These are phyloP conservation scores for Solanum peruvianum DNA, from an alignment of 257 asterid genomes.

Conservation along the genomic window DNA sequence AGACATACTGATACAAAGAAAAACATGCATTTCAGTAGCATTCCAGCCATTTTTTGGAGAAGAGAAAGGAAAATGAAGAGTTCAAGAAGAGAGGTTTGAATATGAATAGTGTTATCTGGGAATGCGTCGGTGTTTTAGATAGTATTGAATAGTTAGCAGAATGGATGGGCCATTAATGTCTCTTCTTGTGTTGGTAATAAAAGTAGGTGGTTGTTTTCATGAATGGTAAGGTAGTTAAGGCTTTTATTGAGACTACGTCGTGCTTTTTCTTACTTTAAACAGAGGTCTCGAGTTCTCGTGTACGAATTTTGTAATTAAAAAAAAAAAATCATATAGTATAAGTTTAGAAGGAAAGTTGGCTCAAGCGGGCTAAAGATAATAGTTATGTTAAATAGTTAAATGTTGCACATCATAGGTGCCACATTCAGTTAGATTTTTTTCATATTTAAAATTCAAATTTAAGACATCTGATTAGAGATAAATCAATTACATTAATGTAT, in stretches of 20 bases:
- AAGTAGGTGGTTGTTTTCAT: conserved; percentile 63
- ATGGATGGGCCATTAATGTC: neutral
- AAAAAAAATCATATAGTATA: too few species aligned
- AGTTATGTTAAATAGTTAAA: neutral
- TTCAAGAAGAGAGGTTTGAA: neutral
- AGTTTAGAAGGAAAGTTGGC: neutral
- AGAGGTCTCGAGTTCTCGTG: fast-evolving
- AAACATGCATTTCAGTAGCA: conserved; percentile 20
- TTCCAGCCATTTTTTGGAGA: conserved; percentile 25
- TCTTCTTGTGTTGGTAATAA: conserved; percentile 33
- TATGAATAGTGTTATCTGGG: neutral
- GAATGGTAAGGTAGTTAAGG: conserved; percentile 10
- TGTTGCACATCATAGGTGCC: too few species aligned
- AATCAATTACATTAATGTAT: too few species aligned
- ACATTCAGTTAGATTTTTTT: too few species aligned
- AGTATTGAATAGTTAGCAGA: neutral
- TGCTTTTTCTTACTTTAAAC: too few species aligned
- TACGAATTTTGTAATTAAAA: too few species aligned
- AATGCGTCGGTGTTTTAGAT: neutral
- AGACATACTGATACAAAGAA: conserved; percentile 13
- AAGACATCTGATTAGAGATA: too few species aligned
- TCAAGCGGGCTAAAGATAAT: conserved; percentile 3
- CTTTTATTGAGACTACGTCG: neutral
- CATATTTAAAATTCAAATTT: too few species aligned
- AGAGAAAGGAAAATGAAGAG: neutral